Evolutionary conservation across 305 asterid genomes (phyloP), one percentile per base, ranked within the genome.

Genomic region (Ajuga reptans): DNA sequence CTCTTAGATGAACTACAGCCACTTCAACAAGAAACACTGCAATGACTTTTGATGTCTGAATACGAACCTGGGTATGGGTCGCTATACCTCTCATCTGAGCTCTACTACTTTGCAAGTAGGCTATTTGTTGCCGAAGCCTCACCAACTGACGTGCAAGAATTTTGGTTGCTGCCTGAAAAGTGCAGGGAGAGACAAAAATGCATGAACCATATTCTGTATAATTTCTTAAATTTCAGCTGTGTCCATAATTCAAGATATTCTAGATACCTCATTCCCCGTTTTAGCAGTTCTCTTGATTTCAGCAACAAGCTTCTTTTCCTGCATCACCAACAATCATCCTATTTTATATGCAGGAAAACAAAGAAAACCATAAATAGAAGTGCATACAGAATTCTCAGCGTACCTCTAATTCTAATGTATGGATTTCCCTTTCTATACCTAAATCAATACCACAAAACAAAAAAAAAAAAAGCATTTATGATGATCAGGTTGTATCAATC

Each of bases 51-150:
- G 2, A 21, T 21, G 74, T 56, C 72, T 63, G 49, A 49, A 21
- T 15, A 36, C 39, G 16, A 79, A 92, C 98, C 96, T 92, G 97
- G 2, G 98, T 90, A 76, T 90, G 93, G 66, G 96, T 92, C 0
- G 96, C 91, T 18, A 92, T 84, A 63, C 98, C 98, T 76, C 98
- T 84, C 85, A 90, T 87, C 81, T 92, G 98, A 67, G 98, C 97
- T 69, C 97, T 92, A 81, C 98, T 92, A 66, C 93, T 82, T 74
- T 92, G 98, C 75, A 92, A 84, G 74, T 86, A 90, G 62, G 90
- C 81, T 76, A 92, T 90, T 79, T 92, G 98, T 51, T 88, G 96
- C 70, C 96, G 83, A 67, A 92, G 89, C 81, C 98, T 83, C 60
- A 90, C 68, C 62, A 92, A 79, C 73, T 92, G 96, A 31, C 96